phyloP scores from a whole-genome alignment of 2,329 filamentous ascomycete genomes.

The Pestalotiopsis fici region DNA sequence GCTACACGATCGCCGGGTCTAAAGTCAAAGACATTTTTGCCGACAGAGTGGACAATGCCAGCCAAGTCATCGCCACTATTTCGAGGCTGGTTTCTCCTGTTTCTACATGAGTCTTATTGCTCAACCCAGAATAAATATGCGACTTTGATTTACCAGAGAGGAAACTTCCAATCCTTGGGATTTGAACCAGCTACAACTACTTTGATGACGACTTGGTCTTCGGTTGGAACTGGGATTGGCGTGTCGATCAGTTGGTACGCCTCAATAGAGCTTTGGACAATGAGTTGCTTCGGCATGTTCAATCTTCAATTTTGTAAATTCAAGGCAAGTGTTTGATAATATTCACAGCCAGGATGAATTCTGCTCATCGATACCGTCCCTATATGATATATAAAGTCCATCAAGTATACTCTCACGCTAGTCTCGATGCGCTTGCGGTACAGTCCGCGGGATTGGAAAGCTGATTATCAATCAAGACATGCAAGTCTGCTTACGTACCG shows the following conservation, averaged over 20 bases:
- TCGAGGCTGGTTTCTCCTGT: slow-evolving; percentile 15
- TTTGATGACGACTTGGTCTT: slow-evolving; percentile 41
- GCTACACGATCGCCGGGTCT: slow-evolving; percentile 33
- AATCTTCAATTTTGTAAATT: neutral
- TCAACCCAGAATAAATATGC: neutral
- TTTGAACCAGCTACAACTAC: slow-evolving; percentile 45
- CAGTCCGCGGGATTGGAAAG: neutral
- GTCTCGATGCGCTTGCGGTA: neutral
- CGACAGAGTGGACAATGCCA: slow-evolving; percentile 54
- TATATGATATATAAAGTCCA: neutral
- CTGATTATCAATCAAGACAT: neutral
- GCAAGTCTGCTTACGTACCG: slow-evolving; percentile 11
- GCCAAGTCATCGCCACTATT: slow-evolving; percentile 60
- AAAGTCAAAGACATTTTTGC: slow-evolving; percentile 57
- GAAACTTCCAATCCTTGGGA: slow-evolving; percentile 47
- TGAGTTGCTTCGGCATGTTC: slow-evolving; percentile 32
- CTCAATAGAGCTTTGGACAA: slow-evolving; percentile 31
- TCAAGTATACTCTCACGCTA: neutral
- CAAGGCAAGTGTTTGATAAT: neutral
- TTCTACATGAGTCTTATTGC: slow-evolving; percentile 18
- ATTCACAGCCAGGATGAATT: neutral
- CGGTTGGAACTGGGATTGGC: slow-evolving; percentile 36
- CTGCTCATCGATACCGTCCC: neutral
- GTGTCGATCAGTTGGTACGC: slow-evolving; percentile 40
- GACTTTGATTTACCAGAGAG: slow-evolving; percentile 13